A percentile compares a stretch with the other conserved stretches of the same genome.
Evolutionary conservation across 116 monocot species (phyloP).

Genomic region (Posidonia oceanica): DNA sequence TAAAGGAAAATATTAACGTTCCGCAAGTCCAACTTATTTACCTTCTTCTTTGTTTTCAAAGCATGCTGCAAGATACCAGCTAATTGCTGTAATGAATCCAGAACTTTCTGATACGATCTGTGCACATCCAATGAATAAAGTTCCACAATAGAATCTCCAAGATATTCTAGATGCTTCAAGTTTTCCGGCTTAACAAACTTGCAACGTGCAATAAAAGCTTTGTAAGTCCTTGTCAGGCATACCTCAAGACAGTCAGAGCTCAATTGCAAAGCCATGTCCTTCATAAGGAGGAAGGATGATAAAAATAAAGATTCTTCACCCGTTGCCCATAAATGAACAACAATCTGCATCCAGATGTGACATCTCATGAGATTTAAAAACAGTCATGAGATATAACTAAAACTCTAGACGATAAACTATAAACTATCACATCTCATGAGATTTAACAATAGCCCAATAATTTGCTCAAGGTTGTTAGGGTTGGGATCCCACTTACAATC

Average conservation of each 20-base stretch:
- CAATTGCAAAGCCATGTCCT: slow-evolving; percentile 32
- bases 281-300: slow-evolving; percentile 46
- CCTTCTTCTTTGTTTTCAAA: slow-evolving; percentile 64
- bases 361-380: not conserved
- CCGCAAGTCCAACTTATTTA: slow-evolving; percentile 3
- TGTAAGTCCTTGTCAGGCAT: slow-evolving; percentile 44
- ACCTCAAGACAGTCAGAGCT: slow-evolving; percentile 33
- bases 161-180: slow-evolving; percentile 45
- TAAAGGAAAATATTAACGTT: not conserved
- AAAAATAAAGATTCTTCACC: slow-evolving; percentile 61
- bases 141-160: slow-evolving; percentile 45
- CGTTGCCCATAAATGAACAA: slow-evolving; percentile 71
- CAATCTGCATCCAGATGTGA: slow-evolving; percentile 37
- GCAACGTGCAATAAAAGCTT: slow-evolving; percentile 44
- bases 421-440: not conserved
- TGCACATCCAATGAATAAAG: slow-evolving; percentile 58
- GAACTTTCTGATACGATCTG: slow-evolving; percentile 36
- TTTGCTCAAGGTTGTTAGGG: too few species aligned
- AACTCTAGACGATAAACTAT: not conserved
- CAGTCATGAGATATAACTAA: not conserved
- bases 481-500: too few species aligned
- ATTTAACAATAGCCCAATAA: not conserved
- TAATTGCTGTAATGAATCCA: slow-evolving; percentile 48
- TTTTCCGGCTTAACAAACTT: slow-evolving; percentile 56
- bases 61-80: slow-evolving; percentile 34